Conservation (phyloP, 305 asterid species). For the Fraxinus platypoda region DNA sequence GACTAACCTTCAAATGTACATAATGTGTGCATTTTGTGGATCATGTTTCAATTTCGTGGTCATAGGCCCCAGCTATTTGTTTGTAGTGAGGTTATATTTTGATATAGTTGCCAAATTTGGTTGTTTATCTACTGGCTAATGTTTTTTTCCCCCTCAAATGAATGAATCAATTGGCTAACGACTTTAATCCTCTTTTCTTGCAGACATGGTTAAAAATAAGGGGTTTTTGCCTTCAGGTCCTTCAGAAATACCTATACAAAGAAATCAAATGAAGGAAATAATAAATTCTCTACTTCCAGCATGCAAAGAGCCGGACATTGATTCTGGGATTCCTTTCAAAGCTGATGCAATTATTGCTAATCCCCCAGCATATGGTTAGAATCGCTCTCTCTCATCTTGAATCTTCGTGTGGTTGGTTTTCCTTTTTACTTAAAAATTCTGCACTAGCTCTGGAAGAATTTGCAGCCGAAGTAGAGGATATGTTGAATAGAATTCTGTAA, state of each 20-base stretch:
- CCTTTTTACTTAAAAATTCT: neutral
- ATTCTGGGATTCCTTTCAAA: constrained; percentile 77
- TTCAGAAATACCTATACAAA: constrained; percentile 82
- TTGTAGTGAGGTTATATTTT: neutral
- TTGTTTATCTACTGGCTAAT: constrained; percentile 6
- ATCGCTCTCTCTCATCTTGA: constrained; percentile 4
- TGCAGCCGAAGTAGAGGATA: neutral
- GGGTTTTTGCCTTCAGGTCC: constrained; percentile 99
- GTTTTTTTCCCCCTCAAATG: neutral
- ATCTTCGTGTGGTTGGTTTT: neutral
- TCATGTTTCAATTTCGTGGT: neutral
- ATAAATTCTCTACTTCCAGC: constrained; percentile 84
- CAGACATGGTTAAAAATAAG: constrained; percentile 98
- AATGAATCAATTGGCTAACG: neutral
- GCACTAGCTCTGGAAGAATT: neutral
- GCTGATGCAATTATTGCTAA: constrained; percentile 97
- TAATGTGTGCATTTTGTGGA: neutral
- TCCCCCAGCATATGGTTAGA: constrained; percentile 94
- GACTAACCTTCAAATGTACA: neutral
- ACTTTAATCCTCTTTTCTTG: constrained; percentile 21
- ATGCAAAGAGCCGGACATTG: constrained; percentile 82
- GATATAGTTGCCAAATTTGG: constrained; percentile 6
- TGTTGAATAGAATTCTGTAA: neutral
- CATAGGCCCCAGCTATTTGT: neutral
- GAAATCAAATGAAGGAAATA: constrained; percentile 85